These are phyloP conservation scores for Yarrowia sp. DNA, from an alignment of 805 yeast species.

Conservation along the genomic window DNA sequence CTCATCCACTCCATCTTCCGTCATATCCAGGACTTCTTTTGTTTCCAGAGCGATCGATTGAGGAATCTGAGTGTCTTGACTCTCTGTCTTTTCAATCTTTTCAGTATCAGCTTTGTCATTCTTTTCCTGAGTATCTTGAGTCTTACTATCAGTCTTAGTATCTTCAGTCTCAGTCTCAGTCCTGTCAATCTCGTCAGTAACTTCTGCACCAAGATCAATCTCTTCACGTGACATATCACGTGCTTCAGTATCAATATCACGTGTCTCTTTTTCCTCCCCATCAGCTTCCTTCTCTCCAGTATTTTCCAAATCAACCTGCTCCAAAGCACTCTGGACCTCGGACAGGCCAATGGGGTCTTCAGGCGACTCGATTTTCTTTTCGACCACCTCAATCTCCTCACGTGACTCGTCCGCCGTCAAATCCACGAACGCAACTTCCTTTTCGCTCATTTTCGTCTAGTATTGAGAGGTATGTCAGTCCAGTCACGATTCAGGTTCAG, in stretches of 20 bases:
- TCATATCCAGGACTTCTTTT: neutral
- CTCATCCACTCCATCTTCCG: neutral
- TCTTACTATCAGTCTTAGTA: neutral
- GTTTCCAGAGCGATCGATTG: neutral
- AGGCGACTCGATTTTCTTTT: neutral
- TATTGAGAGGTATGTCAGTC: too few species aligned
- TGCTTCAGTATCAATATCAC: too few species aligned
- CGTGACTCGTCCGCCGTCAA: neutral
- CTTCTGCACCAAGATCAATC: too few species aligned
- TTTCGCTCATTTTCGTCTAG: neutral
- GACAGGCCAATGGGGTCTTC: neutral
- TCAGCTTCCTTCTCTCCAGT: neutral
- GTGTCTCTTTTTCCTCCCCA: neutral
- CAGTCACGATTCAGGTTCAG: too few species aligned
- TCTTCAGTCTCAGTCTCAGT: neutral
- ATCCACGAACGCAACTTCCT: conserved; percentile 13
- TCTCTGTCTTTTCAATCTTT: neutral
- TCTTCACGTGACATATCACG: neutral
- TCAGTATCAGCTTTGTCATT: neutral
- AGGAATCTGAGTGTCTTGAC: too few species aligned
- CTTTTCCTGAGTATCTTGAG: neutral
- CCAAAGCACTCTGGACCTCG: neutral
- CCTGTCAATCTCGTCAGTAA: too few species aligned
- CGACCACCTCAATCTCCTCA: neutral
- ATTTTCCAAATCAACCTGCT: conserved; percentile 2